Evolutionary conservation across 1,284 basidiomycete species (phyloP).

Genomic region (Pseudozyma tsukubaensis): DNA sequence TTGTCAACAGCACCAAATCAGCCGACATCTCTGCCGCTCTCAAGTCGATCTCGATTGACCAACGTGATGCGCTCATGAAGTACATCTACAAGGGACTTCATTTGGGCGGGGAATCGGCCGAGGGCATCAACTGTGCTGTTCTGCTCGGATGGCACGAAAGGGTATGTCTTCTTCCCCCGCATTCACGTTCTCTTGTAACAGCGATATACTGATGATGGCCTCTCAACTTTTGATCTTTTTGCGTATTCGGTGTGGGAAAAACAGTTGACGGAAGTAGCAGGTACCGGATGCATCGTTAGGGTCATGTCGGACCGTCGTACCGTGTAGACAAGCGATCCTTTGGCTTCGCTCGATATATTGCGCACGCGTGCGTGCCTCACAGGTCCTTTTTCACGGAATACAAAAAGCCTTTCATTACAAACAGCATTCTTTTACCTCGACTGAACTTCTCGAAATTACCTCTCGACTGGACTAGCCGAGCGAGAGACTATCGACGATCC

Average conservation of each 20-base stretch:
- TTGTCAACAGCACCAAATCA: slow-evolving; percentile 93
- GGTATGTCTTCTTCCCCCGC: slow-evolving; percentile 73
- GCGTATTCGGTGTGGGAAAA: neutral
- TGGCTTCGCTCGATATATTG: neutral
- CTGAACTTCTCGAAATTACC: neutral
- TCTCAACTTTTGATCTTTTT: neutral
- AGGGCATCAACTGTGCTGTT: slow-evolving; percentile 74
- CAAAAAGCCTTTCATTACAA: neutral
- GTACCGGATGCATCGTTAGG: slow-evolving; percentile 94
- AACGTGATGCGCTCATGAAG: slow-evolving; percentile 96
- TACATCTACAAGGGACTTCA: slow-evolving; percentile 97
- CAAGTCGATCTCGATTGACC: slow-evolving; percentile 79
- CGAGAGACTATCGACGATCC: neutral
- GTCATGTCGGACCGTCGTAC: slow-evolving; percentile 85
- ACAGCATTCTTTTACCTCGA: no score
- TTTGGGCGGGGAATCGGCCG: slow-evolving; percentile 57
- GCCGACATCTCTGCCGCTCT: slow-evolving; percentile 85
- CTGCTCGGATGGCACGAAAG: slow-evolving; percentile 95
- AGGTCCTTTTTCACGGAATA: slow-evolving; percentile 1
- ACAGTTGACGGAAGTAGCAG: slow-evolving; percentile 92
- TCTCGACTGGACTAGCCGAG: neutral
- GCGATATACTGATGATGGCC: neutral
- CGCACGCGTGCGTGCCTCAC: neutral
- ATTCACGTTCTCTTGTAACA: neutral
- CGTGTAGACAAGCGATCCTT: slow-evolving; percentile 13